Evolutionary conservation across 352 stramenopile genomes (phyloP), one percentile per base, ranked within the genome.

Genomic region (Pythium pyrilobum): DNA sequence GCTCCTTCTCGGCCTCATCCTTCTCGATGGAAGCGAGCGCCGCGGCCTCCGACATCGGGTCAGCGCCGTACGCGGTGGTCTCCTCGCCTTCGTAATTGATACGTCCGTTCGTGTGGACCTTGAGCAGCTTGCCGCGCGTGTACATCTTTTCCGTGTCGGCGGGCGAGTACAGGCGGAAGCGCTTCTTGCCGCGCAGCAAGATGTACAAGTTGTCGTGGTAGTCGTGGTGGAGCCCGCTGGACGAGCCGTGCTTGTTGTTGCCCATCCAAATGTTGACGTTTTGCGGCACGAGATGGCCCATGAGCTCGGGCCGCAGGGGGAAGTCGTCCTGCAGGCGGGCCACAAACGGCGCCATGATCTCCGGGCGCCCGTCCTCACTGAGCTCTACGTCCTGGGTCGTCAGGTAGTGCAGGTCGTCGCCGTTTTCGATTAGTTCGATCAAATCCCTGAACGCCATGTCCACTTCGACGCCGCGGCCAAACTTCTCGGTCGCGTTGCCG

Each of bases 171-270:
- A 99, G 66, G 24, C 89, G 88, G 77, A 99, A 98, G 16, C 64
- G 71, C 71, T 99, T 99, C 45, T 72, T 81, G 21, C 97, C 97
- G 29, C 81, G 69, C 34, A 98, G 60, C 21, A 99, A 42, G 37
- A 98, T 82, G 72, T 99, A 99, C 24, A 99, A 62, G 64, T 99
- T 99, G 77, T 99, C 97, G 68, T 99, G 97, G 83, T 97, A 98
- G 69, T 99, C 97, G 62, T 99, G 97, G 71, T 99, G 97, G 29
- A 99, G 77, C 1, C 97, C 97, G 11, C 78, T 91, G 12, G 77
- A 95, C 23, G 78, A 92, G 10, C 78, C 84, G 37, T 81, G 74
- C 62, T 71, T 75, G 60, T 81, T 92, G 63, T 88, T 87, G 18
- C 96, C 95, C 80, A 98, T 97, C 96, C 96, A 99, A 49, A 99